phyloP scores from a whole-genome alignment of 208 protist genomes.

The Trypanosoma melophagium region DNA sequence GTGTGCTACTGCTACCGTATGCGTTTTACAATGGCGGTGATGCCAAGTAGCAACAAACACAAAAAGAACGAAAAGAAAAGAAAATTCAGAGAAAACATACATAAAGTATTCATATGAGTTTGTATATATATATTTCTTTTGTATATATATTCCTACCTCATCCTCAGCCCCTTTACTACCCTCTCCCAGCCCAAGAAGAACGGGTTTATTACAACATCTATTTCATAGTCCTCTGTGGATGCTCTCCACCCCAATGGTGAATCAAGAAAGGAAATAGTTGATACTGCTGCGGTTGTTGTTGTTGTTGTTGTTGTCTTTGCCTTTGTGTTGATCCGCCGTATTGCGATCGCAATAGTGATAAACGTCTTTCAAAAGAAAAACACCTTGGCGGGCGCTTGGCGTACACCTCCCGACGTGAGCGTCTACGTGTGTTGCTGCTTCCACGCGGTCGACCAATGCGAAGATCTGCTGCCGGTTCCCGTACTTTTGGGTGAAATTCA shows the following conservation, averaged over 20 bases:
- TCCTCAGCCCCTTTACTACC: too few relatives aligned
- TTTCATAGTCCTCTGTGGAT: background rate
- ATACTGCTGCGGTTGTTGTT: background rate
- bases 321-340: too few relatives aligned
- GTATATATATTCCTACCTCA: too few relatives aligned
- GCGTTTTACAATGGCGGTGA: background rate
- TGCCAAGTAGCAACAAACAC: background rate
- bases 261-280: background rate
- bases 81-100: too few relatives aligned
- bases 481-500: background rate
- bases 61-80: background rate
- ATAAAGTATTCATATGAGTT: too few relatives aligned
- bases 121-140: too few relatives aligned
- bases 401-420: background rate
- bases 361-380: background rate
- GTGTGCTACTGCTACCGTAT: background rate
- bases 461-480: background rate
- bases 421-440: background rate
- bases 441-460: background rate
- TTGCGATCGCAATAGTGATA: too few relatives aligned
- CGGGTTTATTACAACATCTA: background rate
- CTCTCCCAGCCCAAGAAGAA: too few relatives aligned
- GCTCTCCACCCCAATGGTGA: background rate
- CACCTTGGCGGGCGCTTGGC: slow-evolving; percentile 1
- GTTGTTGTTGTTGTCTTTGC: too few relatives aligned